phyloP scores from a whole-genome alignment of 2,329 filamentous ascomycete species.

The Epichloe scottii region DNA sequence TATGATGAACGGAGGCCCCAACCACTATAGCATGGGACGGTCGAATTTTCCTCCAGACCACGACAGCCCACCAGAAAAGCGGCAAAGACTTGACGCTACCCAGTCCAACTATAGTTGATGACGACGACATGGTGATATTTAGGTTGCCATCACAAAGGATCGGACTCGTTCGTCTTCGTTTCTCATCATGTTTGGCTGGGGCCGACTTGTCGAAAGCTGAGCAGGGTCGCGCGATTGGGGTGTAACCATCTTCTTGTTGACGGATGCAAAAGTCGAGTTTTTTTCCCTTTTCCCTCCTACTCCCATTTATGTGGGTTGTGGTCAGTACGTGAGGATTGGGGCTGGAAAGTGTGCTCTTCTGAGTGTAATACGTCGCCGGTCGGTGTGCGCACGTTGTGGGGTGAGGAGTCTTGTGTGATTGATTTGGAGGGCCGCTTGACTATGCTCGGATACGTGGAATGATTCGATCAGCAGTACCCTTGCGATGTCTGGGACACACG shows the following conservation, averaged over 20 bases:
- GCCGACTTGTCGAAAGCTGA: neutral
- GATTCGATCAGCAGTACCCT: neutral
- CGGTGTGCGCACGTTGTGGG: neutral
- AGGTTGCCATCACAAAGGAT: neutral
- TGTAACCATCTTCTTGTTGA: neutral
- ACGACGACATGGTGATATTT: neutral
- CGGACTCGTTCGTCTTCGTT: neutral
- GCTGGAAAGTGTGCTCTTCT: neutral
- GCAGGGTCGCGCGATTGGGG: neutral
- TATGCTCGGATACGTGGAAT: neutral
- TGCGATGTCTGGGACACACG: neutral
- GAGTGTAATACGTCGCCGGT: neutral
- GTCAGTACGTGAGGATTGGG: neutral
- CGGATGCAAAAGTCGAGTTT: neutral
- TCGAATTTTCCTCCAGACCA: slow-evolving; percentile 19
- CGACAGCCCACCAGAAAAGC: slow-evolving; percentile 38
- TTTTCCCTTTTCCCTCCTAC: neutral
- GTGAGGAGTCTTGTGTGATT: neutral
- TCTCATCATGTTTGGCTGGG: neutral
- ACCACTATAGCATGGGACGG: slow-evolving; percentile 24
- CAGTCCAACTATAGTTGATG: slow-evolving; percentile 28
- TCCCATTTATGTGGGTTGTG: neutral
- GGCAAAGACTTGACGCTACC: slow-evolving; percentile 36
- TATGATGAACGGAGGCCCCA: slow-evolving; percentile 27
- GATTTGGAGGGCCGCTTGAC: neutral